Evolutionary conservation across 2,329 filamentous ascomycete genomes (phyloP).

Genomic region (Beauveria sp.): DNA sequence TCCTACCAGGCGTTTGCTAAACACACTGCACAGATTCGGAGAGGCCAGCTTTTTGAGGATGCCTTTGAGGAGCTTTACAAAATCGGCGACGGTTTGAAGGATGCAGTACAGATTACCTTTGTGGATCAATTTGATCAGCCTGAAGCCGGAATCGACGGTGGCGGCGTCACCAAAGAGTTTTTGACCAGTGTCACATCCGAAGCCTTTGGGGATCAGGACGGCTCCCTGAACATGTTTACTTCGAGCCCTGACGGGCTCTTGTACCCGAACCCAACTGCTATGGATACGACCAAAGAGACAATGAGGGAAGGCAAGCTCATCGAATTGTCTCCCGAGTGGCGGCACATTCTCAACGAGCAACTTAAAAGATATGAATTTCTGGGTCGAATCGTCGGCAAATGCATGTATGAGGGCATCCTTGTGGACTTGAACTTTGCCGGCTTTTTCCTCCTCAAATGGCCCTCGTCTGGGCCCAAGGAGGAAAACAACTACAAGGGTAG

Average conservation of each 20-base stretch:
- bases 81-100: slow-evolving; percentile 77
- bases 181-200: slow-evolving; percentile 80
- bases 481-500: slow-evolving; percentile 78
- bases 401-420: slow-evolving; percentile 92
- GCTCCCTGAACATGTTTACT: slow-evolving; percentile 55
- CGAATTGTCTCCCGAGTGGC: slow-evolving; percentile 50
- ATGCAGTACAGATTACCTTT: slow-evolving; percentile 94
- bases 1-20: slow-evolving; percentile 34
- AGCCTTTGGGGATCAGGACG: slow-evolving; percentile 58
- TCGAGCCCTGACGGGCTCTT: slow-evolving; percentile 80
- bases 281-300: slow-evolving; percentile 59
- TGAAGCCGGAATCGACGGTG: slow-evolving; percentile 93
- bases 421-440: slow-evolving; percentile 88
- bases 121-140: slow-evolving; percentile 79
- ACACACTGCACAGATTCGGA: slow-evolving; percentile 72
- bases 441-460: slow-evolving; percentile 96
- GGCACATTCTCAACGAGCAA: slow-evolving; percentile 49
- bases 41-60: slow-evolving; percentile 75
- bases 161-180: slow-evolving; percentile 96
- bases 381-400: slow-evolving; percentile 89
- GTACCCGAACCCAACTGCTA: slow-evolving; percentile 75
- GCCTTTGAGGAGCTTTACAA: slow-evolving; percentile 77
- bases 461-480: slow-evolving; percentile 57
- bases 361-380: slow-evolving; percentile 81
- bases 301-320: slow-evolving; percentile 43